Evolutionary conservation across 139 green algal genomes (phyloP), one percentile per base, ranked within the genome.

Genomic region (Spirogloea muscicola): DNA sequence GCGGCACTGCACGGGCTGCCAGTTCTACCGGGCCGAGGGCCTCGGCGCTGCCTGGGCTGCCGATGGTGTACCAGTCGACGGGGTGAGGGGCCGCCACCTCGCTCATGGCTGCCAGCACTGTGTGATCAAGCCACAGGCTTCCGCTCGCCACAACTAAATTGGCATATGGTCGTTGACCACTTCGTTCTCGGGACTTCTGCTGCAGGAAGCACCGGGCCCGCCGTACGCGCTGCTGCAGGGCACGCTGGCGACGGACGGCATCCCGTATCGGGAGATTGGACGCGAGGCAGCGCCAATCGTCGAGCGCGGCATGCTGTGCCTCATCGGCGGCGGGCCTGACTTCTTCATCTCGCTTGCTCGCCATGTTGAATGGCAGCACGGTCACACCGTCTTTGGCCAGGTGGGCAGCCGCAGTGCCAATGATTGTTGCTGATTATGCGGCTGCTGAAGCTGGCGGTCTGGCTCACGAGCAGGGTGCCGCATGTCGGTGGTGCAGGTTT

Each of bases 211-310:
- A 1, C 68, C 71, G 1, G 79, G 79, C 16, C 79, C 82, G 7
- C 82, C 79, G 16, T 87, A 85, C 66, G 79, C 80, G 5, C 64
- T 87, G 2, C n/a, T 87, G n/a, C 82, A 87, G 42, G 82, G 74
- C 1, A 43, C 46, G 2, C 48, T 82, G 27, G 13, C 36, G n/a
- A 34, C 71, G 13, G 71, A 79, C 49, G 71, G 71, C 58, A 2
- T 79, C n/a, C 72, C 40, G 16, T 73, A 63, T 36, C 73, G 55
- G 48, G 27, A 34, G 13, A 52, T 70, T 27, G 36, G 27, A 7
- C 39, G 21, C 5, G 73, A 81, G 65, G n/a, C 31, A 16, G 37
- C 65, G 6, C 76, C 80, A 21, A 49, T 72, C 29, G 76, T 74
- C n/a, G 13, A 58, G 10, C 27, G 79, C 21, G 79, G 79, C 4